Evolutionary conservation across 805 yeast genomes (phyloP), one percentile per base, ranked within the genome.

Genomic region (Pichia eremophila): DNA sequence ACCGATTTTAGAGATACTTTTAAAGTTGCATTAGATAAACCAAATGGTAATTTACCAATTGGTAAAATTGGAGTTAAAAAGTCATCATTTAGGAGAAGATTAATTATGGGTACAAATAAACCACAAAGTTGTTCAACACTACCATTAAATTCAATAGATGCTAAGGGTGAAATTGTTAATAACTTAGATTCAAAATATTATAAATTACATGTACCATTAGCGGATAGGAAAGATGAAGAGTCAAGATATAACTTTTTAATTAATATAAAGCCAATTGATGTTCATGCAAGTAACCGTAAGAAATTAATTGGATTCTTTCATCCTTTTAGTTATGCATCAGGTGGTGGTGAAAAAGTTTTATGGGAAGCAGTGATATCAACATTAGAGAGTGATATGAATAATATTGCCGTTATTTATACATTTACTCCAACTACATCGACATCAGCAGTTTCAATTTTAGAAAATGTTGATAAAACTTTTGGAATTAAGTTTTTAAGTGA

Each of bases 331-430:
- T 86, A 85, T 61, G 95, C 96, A 38, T 96, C 95, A 41, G 99
- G 99, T 18, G 99, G 99, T 31, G 99, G 99, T 25, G 99, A 93
- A 62, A 78, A 91, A 48, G 99, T 93, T 0, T 69, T 93, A 39
- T 93, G 99, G 99, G 89, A 86, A 47, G 96, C 96, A 0, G 86
- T 91, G 8, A 74, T 77, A 54, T 73, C 82, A 32, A 85, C 95
- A 0, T 68, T 90, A 50, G 54, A 63, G 10, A 65, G 69, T 22
- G 70, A 73, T 51, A 65, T 67, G 8, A 58, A 65, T 29, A 78
- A 80, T 55, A 66, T 85, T 8, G 85, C 75, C 2, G 81, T 78
- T 2, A 70, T 93, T 9, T 93, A 93, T 62, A 77, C 49, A 9
- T 65, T 65, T 48, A 63, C 68, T 2, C 48, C 58, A 11, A 39